Evolutionary conservation across 2,329 filamentous ascomycete species (phyloP), one percentile per base, ranked within the genome.

Genomic region (Raffaelea deltoideospora): DNA sequence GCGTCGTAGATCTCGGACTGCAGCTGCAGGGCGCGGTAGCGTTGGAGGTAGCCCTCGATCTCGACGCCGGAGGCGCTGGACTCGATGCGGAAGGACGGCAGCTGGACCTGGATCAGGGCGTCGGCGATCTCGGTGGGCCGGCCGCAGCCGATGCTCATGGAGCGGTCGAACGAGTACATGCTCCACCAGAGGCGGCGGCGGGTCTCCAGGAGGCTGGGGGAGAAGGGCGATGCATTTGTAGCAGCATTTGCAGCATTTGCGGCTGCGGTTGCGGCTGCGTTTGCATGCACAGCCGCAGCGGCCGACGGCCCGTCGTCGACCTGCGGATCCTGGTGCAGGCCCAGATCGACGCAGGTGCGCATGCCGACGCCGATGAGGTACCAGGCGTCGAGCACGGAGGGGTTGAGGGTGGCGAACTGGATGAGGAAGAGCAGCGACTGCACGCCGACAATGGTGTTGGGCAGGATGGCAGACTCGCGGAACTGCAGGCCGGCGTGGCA

Each of bases 301-400:
- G 8, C 23, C 23, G 23, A 26, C 13, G 23, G 23, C n/a, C n/a
- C n/a, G n/a, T n/a, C n/a, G n/a, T n/a, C n/a, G 8, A 26, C 8
- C 23, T 8, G 23, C 23, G 23, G 18, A 26, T 26, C 23, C 13
- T 26, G 47, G 41, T 69, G 65, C 21, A 69, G 52, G 5, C 65
- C 65, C 3, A 69, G 53, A 39, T 68, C 65, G 34, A 69, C 65
- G 37, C 61, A 63, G 8, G 62, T 68, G 29, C 64, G 59, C 61
- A 69, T 68, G 3, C 65, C 64, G 15, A 69, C 53, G 11, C 65
- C 65, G 30, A 67, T 63, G 57, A 69, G 64, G 45, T 68, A 68
- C 65, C 64, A 69, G 27, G 46, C 37, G 29, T 49, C 43, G 2
- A 48, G 41, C 1, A 45, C 37, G 1, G 47, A 47, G 2, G 46